Base-by-base conservation (phyloP, 1,284 basidiomycete species). In the Cryptococcus floricola region DNA sequence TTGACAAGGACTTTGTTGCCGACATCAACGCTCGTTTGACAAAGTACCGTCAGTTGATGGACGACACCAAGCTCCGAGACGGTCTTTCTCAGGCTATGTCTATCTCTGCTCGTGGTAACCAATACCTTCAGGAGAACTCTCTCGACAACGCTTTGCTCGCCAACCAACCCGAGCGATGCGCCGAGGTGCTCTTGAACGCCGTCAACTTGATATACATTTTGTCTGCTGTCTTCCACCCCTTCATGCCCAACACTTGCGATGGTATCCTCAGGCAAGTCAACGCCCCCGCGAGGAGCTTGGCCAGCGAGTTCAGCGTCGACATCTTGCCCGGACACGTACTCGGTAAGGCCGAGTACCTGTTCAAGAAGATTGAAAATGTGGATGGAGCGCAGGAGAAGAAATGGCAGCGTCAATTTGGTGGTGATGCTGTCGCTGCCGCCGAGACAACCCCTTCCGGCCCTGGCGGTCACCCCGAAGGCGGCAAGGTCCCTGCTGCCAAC, bases 181-280 rank as follows among this genome's bases (percentile, higher is more conserved):
- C 88, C 5, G 87, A 91, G 69, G 92, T 98, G 61, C 81, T 98
- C 60, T 85, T 90, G 46, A 86, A 94, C 57, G 88, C 92, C 23
- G 78, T 93, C 75, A 98, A 98, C 79, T 81, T 99, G 64, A 96
- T 98, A 75, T 98, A 96, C 77, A 78, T 87, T 31, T 83, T 99
- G 56, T 88, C 90, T 12, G 86, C 86, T 34, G 80, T 96, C 62
- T 78, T 92, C 63, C 88, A 94, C 73, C 95, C 96, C 0, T 99
- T 93, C 85, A 98, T 99, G 94, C 96, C 96, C 39, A 82, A 86
- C 25, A 95, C 91, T 0, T 85, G 88, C 27, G 84, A 85, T 19
- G 81, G 86, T 9, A 94, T 99, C 59, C 82, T 96, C 58, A 74
- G 78, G 34, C 96, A 98, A 74, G 83, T 98, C 63, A 91, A 96